Evolutionary conservation across 2,329 filamentous ascomycete genomes (phyloP), one percentile per base, ranked within the genome.

Genomic region (Endocalyx cinctus): DNA sequence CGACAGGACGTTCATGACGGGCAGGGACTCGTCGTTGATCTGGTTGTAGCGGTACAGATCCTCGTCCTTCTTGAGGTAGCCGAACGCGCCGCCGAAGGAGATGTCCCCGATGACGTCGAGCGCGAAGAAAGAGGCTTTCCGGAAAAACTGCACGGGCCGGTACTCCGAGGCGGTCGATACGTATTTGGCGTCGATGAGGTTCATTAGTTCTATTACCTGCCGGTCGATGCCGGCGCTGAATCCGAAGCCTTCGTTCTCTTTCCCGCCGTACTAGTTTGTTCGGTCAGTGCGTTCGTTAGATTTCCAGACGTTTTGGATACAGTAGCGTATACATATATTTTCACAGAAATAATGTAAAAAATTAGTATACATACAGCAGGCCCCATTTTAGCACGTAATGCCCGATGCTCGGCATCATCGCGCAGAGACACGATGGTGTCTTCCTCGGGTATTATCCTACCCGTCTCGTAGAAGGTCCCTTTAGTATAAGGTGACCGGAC

Each of bases 61-160:
- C 13, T 59, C 48, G 38, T 77, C 69, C 6, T 64, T 56, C 15
- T 57, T 55, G 11, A 78, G 57, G 43, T 69, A 69, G 4, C 73
- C 72, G 39, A 75, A 75, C 0, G 70, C 47, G 10, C 62, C 49
- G 6, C 72, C 72, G n/a, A 75, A 66, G 0, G 69, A 69, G 15
- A 77, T 53, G 23, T 72, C 63, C 10, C 66, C 67, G 26, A 77
- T 70, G 3, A 71, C 67, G 35, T 78, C 74, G 1, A 77, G 54
- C 1, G 72, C 65, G 35, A 76, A 71, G 57, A 66, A 74, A 16
- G 70, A 67, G 3, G 66, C 64, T 40, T 70, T 70, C 25, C 59
- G 55, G 15, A 66, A 67, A 27, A 77, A 53, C 42, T 77, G 70
- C 36, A 76, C 56, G 0, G 56, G 58, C 1, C 47, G 46, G 16